Conservation (phyloP, 352 stramenopile species). For the Globisporangium cystogenes region DNA sequence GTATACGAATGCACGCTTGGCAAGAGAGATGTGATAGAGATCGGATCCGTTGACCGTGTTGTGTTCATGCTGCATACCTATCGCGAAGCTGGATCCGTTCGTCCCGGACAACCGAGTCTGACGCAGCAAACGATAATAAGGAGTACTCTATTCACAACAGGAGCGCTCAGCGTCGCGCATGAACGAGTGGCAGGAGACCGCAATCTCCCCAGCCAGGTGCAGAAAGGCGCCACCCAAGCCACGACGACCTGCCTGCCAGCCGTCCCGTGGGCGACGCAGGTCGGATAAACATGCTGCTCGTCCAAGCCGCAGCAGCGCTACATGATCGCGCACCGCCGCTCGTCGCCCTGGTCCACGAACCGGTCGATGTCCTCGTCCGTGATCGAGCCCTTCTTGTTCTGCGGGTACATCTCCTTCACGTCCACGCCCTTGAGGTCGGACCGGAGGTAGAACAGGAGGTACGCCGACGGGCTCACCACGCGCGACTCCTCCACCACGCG, state of each 20-base stretch:
- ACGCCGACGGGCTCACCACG: conserved; percentile 81
- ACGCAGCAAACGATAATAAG: too few relatives aligned
- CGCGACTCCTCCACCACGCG: conserved; percentile 83
- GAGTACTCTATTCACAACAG: conserved; percentile 3
- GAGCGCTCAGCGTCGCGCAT: background rate
- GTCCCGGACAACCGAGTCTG: too few relatives aligned
- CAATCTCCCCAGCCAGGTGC: background rate
- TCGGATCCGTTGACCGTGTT: too few relatives aligned
- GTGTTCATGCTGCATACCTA: too few relatives aligned
- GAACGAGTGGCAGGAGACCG: background rate
- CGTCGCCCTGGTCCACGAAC: conserved; percentile 80
- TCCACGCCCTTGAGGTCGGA: conserved; percentile 82
- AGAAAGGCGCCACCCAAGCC: background rate
- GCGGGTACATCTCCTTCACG: conserved; percentile 83
- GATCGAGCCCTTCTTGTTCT: conserved; percentile 82
- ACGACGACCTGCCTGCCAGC: background rate
- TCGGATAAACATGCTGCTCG: conserved; percentile 2
- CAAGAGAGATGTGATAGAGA: too few relatives aligned
- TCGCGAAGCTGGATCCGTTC: too few relatives aligned
- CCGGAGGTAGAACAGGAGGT: conserved; percentile 91
- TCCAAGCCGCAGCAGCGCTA: conserved; percentile 24
- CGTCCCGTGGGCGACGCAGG: background rate
- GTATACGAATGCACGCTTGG: too few relatives aligned
- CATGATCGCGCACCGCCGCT: conserved; percentile 81
- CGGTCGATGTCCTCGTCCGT: conserved; percentile 88